Conservation (phyloP, 768 basidiomycete species). For the Hypholoma fasciculare region DNA sequence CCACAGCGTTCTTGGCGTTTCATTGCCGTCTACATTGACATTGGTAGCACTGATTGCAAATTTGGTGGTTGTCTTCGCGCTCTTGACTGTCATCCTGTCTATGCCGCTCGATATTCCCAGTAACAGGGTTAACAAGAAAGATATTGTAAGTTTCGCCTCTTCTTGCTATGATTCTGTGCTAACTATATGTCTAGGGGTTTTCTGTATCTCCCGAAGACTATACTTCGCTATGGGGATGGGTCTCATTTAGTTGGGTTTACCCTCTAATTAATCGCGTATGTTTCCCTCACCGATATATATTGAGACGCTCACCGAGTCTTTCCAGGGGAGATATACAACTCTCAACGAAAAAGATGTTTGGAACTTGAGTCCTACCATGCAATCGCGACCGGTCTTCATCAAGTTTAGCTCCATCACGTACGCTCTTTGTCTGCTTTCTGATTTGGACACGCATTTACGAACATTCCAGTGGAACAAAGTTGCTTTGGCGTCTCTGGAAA, state of each 20-base stretch:
- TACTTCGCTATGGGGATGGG: slow-evolving; percentile 69
- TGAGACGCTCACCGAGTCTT: background rate
- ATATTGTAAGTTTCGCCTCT: slow-evolving; percentile 54
- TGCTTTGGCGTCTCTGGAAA: slow-evolving; percentile 41
- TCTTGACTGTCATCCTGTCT: slow-evolving; percentile 47
- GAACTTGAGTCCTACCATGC: slow-evolving; percentile 66
- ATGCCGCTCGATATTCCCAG: slow-evolving; percentile 76
- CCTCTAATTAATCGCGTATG: slow-evolving; percentile 56
- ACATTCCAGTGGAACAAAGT: slow-evolving; percentile 30
- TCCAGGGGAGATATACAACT: slow-evolving; percentile 48
- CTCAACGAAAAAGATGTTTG: slow-evolving; percentile 75
- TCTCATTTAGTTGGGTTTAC: slow-evolving; percentile 70
- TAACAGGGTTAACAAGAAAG: slow-evolving; percentile 42
- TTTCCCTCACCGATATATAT: background rate
- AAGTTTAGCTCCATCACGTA: slow-evolving; percentile 44
- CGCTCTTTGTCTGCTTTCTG: background rate
- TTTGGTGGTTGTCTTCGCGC: slow-evolving; percentile 38
- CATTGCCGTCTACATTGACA: slow-evolving; percentile 35
- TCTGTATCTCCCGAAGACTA: slow-evolving; percentile 77
- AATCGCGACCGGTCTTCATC: slow-evolving; percentile 63
- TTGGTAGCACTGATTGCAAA: slow-evolving; percentile 38
- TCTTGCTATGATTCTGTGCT: background rate
- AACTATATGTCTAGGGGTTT: slow-evolving; percentile 37
- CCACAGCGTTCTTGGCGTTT: slow-evolving; percentile 38
- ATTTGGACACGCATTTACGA: background rate